Evolutionary conservation across 202 grass and related monocot species (phyloP).

Genomic region (Elaeis oleifera): DNA sequence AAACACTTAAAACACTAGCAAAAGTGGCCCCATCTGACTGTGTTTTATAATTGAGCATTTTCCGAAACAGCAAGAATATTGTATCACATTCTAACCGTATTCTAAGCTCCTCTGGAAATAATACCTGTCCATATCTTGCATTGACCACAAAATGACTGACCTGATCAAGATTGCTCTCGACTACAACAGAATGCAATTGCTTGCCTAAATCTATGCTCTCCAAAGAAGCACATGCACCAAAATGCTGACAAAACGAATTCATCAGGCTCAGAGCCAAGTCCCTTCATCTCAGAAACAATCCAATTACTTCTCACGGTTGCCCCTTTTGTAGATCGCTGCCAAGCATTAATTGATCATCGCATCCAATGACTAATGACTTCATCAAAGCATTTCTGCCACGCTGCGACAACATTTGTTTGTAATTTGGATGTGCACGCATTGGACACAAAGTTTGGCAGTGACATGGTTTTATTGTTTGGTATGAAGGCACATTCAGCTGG

Average conservation of each 20-base stretch:
- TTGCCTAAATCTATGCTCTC: slow-evolving; percentile 31
- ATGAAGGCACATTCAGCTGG: too few relatives aligned
- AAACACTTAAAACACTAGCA: slow-evolving; percentile 25
- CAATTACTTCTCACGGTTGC: slow-evolving; percentile 26
- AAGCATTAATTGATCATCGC: slow-evolving; percentile 23
- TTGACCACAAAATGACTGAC: slow-evolving; percentile 44
- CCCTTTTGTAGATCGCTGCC: slow-evolving; percentile 46
- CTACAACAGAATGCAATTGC: slow-evolving; percentile 42
- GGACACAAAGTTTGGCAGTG: too few relatives aligned
- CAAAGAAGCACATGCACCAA: slow-evolving; percentile 35
- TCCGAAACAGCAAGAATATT: too few relatives aligned
- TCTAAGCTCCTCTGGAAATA: slow-evolving; percentile 60
- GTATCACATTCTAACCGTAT: too few relatives aligned
- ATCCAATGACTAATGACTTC: neutral
- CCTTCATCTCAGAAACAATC: slow-evolving; percentile 41
- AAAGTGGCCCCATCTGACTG: too few relatives aligned
- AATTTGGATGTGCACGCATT: too few relatives aligned
- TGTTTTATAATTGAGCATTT: too few relatives aligned
- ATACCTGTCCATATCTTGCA: slow-evolving; percentile 50
- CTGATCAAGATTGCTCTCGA: slow-evolving; percentile 31
- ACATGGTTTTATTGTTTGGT: too few relatives aligned
- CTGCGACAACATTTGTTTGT: too few relatives aligned
- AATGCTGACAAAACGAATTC: slow-evolving; percentile 52
- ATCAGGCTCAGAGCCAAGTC: slow-evolving; percentile 30
- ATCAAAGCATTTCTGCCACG: slow-evolving; percentile 40